A percentile compares a stretch with the other conserved stretches of the same genome.
Evolutionary conservation across 352 stramenopile species (phyloP).

Genomic region (Phytopythium mirpurense): DNA sequence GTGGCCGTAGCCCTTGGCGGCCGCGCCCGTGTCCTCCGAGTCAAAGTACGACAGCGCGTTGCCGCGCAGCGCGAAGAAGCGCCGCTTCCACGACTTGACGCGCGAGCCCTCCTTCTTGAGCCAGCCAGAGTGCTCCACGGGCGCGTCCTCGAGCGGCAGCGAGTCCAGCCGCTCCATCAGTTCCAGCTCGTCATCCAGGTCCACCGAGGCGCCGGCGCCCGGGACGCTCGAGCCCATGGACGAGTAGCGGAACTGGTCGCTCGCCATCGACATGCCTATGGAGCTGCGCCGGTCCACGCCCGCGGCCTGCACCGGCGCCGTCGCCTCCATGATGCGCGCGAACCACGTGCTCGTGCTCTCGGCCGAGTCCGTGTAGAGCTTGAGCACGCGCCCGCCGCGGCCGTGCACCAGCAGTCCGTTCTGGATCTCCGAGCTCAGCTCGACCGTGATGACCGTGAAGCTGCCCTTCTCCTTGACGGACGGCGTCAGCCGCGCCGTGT

Average conservation of each 20-base stretch:
- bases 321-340: slow-evolving; percentile 71
- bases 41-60: slow-evolving; percentile 83
- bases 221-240: slow-evolving; percentile 4
- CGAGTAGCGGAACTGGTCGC: slow-evolving; percentile 3
- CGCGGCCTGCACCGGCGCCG: slow-evolving; percentile 9
- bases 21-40: slow-evolving; percentile 61
- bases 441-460: slow-evolving; percentile 83
- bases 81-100: slow-evolving; percentile 79
- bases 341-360: slow-evolving; percentile 70
- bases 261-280: slow-evolving; percentile 4
- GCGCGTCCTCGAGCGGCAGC: slow-evolving; percentile 41
- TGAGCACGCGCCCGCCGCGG: slow-evolving; percentile 73
- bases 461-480: slow-evolving; percentile 71
- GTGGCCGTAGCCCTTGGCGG: slow-evolving; percentile 78
- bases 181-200: slow-evolving; percentile 50
- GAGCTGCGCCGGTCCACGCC: slow-evolving; percentile 11
- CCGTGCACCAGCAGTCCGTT: slow-evolving; percentile 80
- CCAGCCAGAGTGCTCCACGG: slow-evolving; percentile 72
- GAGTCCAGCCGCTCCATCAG: slow-evolving; percentile 53
- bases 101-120: slow-evolving; percentile 73
- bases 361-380: slow-evolving; percentile 79
- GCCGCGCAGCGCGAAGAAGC: slow-evolving; percentile 73
- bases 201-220: slow-evolving; percentile 12
- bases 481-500: slow-evolving; percentile 52
- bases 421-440: slow-evolving; percentile 77